phyloP scores from a whole-genome alignment of 352 stramenopile genomes.

The Phytophthora litchii region DNA sequence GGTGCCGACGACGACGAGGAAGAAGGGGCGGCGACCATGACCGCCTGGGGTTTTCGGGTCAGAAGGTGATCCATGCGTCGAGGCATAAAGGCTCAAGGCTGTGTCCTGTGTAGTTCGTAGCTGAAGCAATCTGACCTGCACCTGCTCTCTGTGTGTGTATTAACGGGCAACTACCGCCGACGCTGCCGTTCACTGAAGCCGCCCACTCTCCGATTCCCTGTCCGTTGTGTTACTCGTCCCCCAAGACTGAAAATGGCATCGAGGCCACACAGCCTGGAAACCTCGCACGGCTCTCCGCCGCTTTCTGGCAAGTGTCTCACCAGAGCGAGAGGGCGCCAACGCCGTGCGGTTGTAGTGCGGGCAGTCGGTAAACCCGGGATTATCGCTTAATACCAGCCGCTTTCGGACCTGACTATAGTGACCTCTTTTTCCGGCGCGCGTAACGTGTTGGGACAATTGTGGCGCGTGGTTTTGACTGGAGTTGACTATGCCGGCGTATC shows the following conservation, averaged over 20 bases:
- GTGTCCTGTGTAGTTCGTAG: slow-evolving; percentile 3
- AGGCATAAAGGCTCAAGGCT: slow-evolving; percentile 31
- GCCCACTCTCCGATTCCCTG: slow-evolving; percentile 18
- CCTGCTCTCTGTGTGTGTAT: slow-evolving; percentile 19
- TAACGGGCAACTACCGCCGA: slow-evolving; percentile 18
- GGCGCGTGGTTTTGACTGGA: slow-evolving; percentile 29
- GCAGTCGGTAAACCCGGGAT: background rate
- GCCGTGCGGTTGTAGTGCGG: background rate
- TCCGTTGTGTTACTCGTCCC: slow-evolving; percentile 28
- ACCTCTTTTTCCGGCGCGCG: slow-evolving; percentile 12
- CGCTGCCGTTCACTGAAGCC: slow-evolving; percentile 13
- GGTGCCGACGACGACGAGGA: slow-evolving; percentile 16
- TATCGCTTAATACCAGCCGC: background rate
- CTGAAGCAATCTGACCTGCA: slow-evolving; percentile 29
- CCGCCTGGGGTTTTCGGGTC: slow-evolving; percentile 22
- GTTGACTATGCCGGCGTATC: slow-evolving; percentile 31
- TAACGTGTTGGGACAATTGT: slow-evolving; percentile 40
- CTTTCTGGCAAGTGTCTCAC: slow-evolving; percentile 45
- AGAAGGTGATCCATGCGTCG: slow-evolving; percentile 40
- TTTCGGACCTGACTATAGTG: slow-evolving; percentile 8
- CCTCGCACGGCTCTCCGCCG: slow-evolving; percentile 33
- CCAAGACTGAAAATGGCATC: slow-evolving; percentile 39
- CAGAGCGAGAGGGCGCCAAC: slow-evolving; percentile 31
- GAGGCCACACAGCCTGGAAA: slow-evolving; percentile 18
- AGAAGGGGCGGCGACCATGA: slow-evolving; percentile 14